Conservation (phyloP, 306 rosid genomes). For the Lathyrus aphaca region DNA sequence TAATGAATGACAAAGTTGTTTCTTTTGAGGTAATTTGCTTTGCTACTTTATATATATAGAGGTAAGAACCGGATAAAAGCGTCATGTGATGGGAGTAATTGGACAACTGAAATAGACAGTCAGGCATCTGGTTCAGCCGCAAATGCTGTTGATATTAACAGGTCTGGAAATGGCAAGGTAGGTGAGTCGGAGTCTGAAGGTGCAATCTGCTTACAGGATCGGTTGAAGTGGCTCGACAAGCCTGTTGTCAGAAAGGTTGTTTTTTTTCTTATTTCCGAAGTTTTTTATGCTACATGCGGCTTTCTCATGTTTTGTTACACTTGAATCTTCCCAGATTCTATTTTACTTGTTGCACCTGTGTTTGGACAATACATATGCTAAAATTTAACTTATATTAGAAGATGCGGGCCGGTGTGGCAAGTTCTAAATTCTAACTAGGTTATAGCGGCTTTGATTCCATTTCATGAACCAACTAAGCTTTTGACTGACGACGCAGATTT, state of each 20-base stretch:
- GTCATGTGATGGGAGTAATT: slow-evolving; percentile 49
- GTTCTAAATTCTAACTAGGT: background rate
- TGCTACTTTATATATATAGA: slow-evolving; percentile 52
- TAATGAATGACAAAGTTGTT: slow-evolving; percentile 14
- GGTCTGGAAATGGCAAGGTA: slow-evolving; percentile 54
- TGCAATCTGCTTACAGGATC: slow-evolving; percentile 62
- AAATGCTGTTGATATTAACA: slow-evolving; percentile 54
- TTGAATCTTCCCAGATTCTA: background rate
- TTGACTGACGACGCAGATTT: background rate
- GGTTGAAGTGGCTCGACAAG: slow-evolving; percentile 62
- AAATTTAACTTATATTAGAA: background rate
- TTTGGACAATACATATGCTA: background rate
- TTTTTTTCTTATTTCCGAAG: background rate
- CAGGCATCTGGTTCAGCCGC: slow-evolving; percentile 58
- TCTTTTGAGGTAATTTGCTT: slow-evolving; percentile 24
- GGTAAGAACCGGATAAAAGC: slow-evolving; percentile 64
- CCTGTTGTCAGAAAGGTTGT: slow-evolving; percentile 66
- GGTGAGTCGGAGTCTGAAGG: slow-evolving; percentile 64
- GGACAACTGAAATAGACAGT: slow-evolving; percentile 68
- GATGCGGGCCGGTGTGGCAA: background rate
- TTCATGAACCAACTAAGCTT: background rate
- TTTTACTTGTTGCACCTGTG: background rate
- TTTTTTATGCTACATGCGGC: background rate
- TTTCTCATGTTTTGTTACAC: background rate
- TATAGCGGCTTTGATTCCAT: background rate